phyloP scores from a whole-genome alignment of 371 early-diverging fungal genomes.

The Actinomortierella wolfii region DNA sequence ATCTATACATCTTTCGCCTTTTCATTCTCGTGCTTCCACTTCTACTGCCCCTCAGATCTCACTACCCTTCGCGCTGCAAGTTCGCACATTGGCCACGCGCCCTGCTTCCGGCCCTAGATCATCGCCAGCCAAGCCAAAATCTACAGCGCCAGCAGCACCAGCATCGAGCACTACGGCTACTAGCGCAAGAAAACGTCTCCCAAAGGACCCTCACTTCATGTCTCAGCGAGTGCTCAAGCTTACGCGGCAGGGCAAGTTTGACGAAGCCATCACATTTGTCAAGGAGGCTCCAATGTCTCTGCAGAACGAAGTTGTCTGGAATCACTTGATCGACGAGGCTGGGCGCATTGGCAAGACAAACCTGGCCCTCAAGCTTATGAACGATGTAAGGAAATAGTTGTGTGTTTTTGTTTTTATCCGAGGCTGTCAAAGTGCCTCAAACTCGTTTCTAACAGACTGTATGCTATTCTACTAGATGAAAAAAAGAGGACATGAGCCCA shows the following conservation, averaged over 20 bases:
- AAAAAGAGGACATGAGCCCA: slow-evolving; percentile 47
- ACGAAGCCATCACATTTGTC: slow-evolving; percentile 49
- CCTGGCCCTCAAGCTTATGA: slow-evolving; percentile 38
- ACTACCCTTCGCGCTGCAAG: too few species aligned
- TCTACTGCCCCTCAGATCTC: too few species aligned
- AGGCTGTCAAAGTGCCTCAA: too few species aligned
- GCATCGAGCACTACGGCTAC: too few species aligned
- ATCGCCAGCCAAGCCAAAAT: too few species aligned
- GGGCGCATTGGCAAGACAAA: slow-evolving; percentile 36
- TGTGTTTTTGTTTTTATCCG: too few species aligned
- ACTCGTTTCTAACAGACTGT: slow-evolving; percentile 1
- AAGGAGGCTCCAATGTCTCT: slow-evolving; percentile 37
- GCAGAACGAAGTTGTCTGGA: slow-evolving; percentile 53
- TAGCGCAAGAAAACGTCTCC: slow-evolving; percentile 1
- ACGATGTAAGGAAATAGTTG: too few species aligned
- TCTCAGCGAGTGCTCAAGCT: slow-evolving; percentile 47
- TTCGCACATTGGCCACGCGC: too few species aligned
- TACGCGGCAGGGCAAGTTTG: slow-evolving; percentile 29
- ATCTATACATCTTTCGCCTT: too few species aligned
- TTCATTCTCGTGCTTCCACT: too few species aligned
- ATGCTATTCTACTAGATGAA: slow-evolving; percentile 49
- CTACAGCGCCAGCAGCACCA: too few species aligned
- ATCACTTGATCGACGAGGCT: slow-evolving; percentile 49
- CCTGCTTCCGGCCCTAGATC: too few species aligned
- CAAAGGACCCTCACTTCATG: slow-evolving; percentile 48